Evolutionary conservation across 352 stramenopile genomes (phyloP).

Genomic region (Blastocystis sp.): DNA sequence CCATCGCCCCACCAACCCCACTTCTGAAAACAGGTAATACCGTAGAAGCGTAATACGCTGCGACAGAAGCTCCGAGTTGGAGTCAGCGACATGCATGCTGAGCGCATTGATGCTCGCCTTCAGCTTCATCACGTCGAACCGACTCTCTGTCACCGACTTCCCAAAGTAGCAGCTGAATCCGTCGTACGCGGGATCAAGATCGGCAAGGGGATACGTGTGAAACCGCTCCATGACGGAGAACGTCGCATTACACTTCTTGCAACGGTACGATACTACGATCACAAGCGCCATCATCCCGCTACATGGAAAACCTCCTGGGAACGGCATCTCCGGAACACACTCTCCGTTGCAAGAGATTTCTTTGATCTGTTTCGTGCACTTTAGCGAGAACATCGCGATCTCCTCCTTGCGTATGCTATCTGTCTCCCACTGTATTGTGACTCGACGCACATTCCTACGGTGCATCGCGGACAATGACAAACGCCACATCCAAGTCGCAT

Average conservation of each 20-base stretch:
- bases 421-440: background rate
- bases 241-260: background rate
- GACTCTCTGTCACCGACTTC: no score
- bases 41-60: background rate
- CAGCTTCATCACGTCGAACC: no score
- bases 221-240: no score
- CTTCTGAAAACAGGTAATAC: background rate
- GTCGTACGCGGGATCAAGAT: no score
- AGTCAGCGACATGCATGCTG: no score
- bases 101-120: no score
- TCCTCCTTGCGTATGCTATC: background rate
- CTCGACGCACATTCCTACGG: background rate
- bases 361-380: background rate
- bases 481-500: background rate
- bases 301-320: background rate
- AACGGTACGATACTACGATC: background rate
- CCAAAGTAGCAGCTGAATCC: no score
- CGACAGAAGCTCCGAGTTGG: no score
- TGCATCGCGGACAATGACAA: background rate
- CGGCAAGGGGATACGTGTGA: no score
- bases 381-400: background rate
- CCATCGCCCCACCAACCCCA: background rate
- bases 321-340: background rate
- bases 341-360: background rate
- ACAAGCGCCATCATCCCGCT: background rate